phyloP scores from a whole-genome alignment of 805 yeast genomes.

The Hanseniaspora jakobsenii region DNA sequence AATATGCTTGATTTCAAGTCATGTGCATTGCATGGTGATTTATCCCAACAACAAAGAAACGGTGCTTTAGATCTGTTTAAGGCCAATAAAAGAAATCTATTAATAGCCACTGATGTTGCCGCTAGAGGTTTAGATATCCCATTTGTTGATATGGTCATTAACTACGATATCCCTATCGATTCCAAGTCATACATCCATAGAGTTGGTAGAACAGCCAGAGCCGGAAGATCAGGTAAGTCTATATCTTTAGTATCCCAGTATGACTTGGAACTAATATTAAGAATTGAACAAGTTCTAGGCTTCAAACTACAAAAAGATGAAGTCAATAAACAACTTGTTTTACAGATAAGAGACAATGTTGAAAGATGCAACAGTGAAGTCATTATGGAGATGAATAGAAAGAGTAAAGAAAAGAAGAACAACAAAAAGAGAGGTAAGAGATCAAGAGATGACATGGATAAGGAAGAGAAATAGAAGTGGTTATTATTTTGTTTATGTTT shows the following conservation, averaged over 20 bases:
- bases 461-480: constrained; percentile 35
- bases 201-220: constrained; percentile 94
- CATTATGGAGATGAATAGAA: constrained; percentile 55
- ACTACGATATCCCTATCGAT: constrained; percentile 72
- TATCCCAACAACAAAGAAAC: constrained; percentile 70
- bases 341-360: constrained; percentile 70
- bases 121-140: constrained; percentile 83
- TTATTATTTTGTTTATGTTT: no score
- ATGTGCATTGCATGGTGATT: constrained; percentile 88
- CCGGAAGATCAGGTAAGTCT: constrained; percentile 80
- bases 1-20: constrained; percentile 77
- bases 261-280: constrained; percentile 74
- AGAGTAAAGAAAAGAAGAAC: constrained; percentile 46
- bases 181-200: constrained; percentile 76
- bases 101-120: constrained; percentile 80
- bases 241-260: constrained; percentile 86
- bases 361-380: constrained; percentile 89
- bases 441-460: constrained; percentile 37
- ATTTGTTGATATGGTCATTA: constrained; percentile 61
- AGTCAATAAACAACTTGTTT: constrained; percentile 63
- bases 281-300: constrained; percentile 79
- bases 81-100: constrained; percentile 52
- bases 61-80: constrained; percentile 74
- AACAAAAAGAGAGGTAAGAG: constrained; percentile 27
- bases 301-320: constrained; percentile 76